These are phyloP conservation scores for Termitomyces titanicus DNA, from an alignment of 768 basidiomycete genomes.

Conservation along the genomic window DNA sequence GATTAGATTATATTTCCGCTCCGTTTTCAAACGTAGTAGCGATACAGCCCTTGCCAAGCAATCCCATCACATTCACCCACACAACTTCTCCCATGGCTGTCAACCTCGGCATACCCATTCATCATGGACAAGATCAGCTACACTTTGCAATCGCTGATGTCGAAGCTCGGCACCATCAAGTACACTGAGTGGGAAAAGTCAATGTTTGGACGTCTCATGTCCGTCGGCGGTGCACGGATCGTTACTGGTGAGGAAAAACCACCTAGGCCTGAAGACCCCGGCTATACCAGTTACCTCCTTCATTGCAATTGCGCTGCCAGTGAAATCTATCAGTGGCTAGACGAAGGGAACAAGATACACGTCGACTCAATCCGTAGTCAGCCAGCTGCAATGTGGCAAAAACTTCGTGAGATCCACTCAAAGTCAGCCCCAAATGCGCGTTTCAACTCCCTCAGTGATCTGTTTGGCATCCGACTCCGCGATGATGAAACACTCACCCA, in stretches of 20 bases:
- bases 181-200: background rate
- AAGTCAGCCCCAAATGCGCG: background rate
- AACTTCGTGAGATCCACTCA: background rate
- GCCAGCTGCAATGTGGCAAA: background rate
- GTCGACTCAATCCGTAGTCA: background rate
- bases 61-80: too few relatives aligned
- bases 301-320: background rate
- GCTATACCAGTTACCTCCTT: background rate
- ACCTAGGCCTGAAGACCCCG: background rate
- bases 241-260: background rate
- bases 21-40: background rate
- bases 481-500: background rate
- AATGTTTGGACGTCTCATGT: conserved; percentile 1
- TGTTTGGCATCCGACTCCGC: background rate
- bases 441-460: background rate
- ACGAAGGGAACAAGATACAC: conserved; percentile 2
- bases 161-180: too few relatives aligned
- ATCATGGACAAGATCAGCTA: background rate
- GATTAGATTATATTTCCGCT: background rate
- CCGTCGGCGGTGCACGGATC: background rate
- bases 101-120: background rate
- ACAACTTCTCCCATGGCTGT: too few relatives aligned
- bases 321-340: background rate
- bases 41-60: background rate
- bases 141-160: too few relatives aligned